These are phyloP conservation scores for Fusarium robinianum DNA, from an alignment of 2,329 filamentous ascomycete genomes.

Conservation along the genomic window DNA sequence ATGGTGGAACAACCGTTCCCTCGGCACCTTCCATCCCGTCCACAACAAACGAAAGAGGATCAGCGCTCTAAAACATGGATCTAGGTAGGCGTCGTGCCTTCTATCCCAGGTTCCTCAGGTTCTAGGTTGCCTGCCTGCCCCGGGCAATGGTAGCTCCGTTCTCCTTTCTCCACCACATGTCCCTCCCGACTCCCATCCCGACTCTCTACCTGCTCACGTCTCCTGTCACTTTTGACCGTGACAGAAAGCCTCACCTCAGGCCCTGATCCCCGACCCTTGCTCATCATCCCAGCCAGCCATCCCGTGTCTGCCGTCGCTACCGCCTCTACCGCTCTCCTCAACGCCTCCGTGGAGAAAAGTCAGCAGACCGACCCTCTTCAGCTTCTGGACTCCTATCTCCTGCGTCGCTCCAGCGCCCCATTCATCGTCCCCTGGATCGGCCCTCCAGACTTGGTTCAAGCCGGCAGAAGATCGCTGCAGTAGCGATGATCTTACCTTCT, in stretches of 20 bases:
- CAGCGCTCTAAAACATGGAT: conserved; percentile 15
- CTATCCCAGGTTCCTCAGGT: no score
- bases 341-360: conserved; percentile 2
- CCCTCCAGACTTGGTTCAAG: conserved; percentile 1
- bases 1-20: conserved; percentile 18
- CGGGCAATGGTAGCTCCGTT: conserved; percentile 1
- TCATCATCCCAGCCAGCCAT: not conserved
- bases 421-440: no score
- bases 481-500: conserved; percentile 7
- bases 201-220: conserved; percentile 2
- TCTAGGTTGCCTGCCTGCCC: no score
- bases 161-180: conserved; percentile 5
- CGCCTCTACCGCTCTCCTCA: conserved; percentile 19
- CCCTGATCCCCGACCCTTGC: no score
- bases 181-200: conserved; percentile 24
- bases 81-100: no score
- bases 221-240: conserved; percentile 14
- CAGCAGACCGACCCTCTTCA: conserved; percentile 15
- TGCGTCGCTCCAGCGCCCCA: not conserved
- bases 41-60: conserved; percentile 11
- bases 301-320: conserved; percentile 17
- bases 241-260: no score
- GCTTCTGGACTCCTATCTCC: conserved; percentile 1
- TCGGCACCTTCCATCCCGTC: conserved; percentile 7
- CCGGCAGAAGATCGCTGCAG: conserved; percentile 4